Evolutionary conservation across 805 yeast species (phyloP).

Genomic region (Ogataea neopini): DNA sequence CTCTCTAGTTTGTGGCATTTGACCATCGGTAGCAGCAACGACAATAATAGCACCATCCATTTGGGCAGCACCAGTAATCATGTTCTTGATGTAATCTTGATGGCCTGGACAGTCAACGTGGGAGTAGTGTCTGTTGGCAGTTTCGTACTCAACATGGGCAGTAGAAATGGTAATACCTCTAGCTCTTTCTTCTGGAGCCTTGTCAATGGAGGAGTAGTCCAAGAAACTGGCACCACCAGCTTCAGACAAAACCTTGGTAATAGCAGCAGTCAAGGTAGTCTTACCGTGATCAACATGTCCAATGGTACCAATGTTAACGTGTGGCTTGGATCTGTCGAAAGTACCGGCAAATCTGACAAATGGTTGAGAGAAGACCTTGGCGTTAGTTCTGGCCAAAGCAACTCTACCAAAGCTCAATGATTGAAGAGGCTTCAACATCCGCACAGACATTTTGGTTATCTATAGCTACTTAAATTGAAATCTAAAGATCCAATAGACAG

Average conservation of each 20-base stretch:
- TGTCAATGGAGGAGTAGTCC: conserved; percentile 91
- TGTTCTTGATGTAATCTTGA: conserved; percentile 97
- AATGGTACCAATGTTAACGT: conserved; percentile 94
- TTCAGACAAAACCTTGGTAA: conserved; percentile 88
- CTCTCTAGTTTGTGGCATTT: conserved; percentile 99
- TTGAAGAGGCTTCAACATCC: conserved; percentile 33
- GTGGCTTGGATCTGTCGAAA: conserved; percentile 95
- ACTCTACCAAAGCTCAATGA: conserved; percentile 28
- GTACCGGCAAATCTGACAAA: conserved; percentile 56
- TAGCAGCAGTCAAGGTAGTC: conserved; percentile 97
- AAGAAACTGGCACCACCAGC: conserved; percentile 91
- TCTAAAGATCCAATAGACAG: no score
- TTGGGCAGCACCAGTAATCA: conserved; percentile 99
- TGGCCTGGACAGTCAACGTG: conserved; percentile 99
- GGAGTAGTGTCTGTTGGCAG: conserved; percentile 92
- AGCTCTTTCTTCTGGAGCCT: conserved; percentile 98
- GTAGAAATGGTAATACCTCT: conserved; percentile 99
- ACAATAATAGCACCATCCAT: conserved; percentile 99
- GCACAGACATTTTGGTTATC: conserved; percentile 31
- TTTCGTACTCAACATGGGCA: conserved; percentile 97
- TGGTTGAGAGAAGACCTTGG: conserved; percentile 12
- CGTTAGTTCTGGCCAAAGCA: conserved; percentile 10
- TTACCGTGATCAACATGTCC: conserved; percentile 99
- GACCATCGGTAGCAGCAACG: conserved; percentile 98
- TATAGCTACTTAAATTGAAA: background rate